These are phyloP conservation scores for Amanita phalloides DNA, from an alignment of 768 basidiomycete genomes.

Conservation along the genomic window DNA sequence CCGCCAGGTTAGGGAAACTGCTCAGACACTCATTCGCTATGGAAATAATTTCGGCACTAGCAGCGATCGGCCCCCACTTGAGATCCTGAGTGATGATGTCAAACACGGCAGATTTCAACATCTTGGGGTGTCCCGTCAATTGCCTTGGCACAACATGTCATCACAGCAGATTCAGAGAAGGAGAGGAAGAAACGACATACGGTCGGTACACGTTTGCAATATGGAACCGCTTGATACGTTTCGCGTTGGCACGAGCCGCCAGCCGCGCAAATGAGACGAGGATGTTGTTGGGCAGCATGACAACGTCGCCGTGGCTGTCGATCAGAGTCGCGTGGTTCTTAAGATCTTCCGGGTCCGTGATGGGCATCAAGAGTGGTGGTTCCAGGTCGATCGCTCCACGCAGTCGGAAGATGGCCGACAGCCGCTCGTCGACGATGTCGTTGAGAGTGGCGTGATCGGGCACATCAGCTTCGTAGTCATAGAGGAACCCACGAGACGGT, in stretches of 20 bases:
- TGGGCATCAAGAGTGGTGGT: conserved; percentile 75
- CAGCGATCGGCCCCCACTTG: conserved; percentile 49
- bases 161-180: neutral
- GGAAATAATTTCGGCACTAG: conserved; percentile 65
- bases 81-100: conserved; percentile 79
- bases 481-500: conserved; percentile 56
- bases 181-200: conserved; percentile 25
- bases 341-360: conserved; percentile 51
- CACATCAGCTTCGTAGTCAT: conserved; percentile 58
- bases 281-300: conserved; percentile 62
- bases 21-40: conserved; percentile 58
- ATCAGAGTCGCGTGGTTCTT: conserved; percentile 62
- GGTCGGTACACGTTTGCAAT: conserved; percentile 64
- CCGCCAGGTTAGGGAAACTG: conserved; percentile 58
- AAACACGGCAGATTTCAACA: conserved; percentile 65
- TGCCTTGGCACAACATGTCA: conserved; percentile 25
- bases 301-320: conserved; percentile 71
- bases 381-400: conserved; percentile 89
- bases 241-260: conserved; percentile 55
- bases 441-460: conserved; percentile 65
- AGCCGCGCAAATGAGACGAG: conserved; percentile 73
- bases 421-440: conserved; percentile 65
- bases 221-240: conserved; percentile 77
- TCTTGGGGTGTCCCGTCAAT: conserved; percentile 64
- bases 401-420: conserved; percentile 70